Evolutionary conservation across 2,329 filamentous ascomycete genomes (phyloP).

Genomic region (Colletotrichum acutatum): DNA sequence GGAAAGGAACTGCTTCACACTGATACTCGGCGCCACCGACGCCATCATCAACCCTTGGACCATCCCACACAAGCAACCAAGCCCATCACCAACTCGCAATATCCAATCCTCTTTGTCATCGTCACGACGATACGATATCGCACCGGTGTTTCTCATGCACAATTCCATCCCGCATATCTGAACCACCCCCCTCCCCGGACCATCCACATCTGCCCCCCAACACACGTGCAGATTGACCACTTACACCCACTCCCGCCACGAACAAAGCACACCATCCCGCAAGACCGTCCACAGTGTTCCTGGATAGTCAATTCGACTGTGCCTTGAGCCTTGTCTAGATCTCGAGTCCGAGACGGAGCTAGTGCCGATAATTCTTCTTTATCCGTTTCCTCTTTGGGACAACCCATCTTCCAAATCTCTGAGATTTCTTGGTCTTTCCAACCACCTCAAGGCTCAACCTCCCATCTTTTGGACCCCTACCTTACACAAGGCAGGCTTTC

Average conservation of each 20-base stretch:
- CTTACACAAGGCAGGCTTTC: background rate
- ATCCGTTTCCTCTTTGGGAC: background rate
- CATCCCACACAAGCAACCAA: background rate
- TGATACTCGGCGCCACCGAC: constrained; percentile 10
- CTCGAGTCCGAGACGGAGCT: background rate
- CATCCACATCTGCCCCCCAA: background rate
- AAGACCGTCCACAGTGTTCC: constrained; percentile 8
- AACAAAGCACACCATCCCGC: background rate
- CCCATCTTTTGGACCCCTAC: background rate
- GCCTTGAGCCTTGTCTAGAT: constrained; percentile 12
- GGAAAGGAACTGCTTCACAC: background rate
- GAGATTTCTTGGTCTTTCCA: background rate
- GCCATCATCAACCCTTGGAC: constrained; percentile 2
- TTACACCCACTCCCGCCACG: background rate
- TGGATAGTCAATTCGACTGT: constrained; percentile 5
- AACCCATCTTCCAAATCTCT: background rate
- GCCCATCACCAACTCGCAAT: background rate
- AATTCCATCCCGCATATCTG: background rate
- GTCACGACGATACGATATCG: constrained; percentile 21
- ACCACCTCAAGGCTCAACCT: background rate
- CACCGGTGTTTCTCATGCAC: background rate
- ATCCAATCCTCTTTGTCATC: constrained; percentile 4
- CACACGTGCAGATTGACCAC: background rate
- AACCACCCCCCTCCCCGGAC: background rate
- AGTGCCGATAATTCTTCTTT: background rate